Percentiles rank a stretch among this genome's conserved stretches.
phyloP scores from a whole-genome alignment of 768 basidiomycete genomes.

The Boletus tylopilopsis region DNA sequence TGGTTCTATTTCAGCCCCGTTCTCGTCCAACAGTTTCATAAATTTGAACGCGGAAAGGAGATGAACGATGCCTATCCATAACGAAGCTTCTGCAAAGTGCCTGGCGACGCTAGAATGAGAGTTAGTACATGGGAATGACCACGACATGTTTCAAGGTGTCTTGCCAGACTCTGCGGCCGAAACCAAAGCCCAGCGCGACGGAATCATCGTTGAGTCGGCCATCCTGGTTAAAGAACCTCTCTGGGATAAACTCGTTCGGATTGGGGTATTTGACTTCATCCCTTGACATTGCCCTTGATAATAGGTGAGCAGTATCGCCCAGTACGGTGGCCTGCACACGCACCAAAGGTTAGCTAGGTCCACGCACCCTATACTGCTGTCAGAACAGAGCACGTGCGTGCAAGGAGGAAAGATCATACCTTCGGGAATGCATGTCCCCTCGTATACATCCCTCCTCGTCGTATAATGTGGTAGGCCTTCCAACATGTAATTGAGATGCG shows the following conservation, averaged over 20 bases:
- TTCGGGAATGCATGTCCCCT: conserved; percentile 25
- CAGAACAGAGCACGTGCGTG: conserved; percentile 8
- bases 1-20: conserved; percentile 25
- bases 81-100: conserved; percentile 30
- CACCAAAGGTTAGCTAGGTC: conserved; percentile 32
- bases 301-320: conserved; percentile 5
- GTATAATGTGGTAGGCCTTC: conserved; percentile 30
- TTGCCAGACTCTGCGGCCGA: conserved; percentile 29
- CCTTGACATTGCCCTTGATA: conserved; percentile 28
- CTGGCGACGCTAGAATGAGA: conserved; percentile 24
- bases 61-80: conserved; percentile 31
- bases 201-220: conserved; percentile 25
- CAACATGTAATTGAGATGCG: not conserved
- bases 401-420: conserved; percentile 8
- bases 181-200: conserved; percentile 25
- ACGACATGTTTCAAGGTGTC: not conserved
- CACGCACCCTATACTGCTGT: conserved; percentile 22
- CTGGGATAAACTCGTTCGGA: conserved; percentile 25
- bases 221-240: conserved; percentile 25
- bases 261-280: conserved; percentile 26
- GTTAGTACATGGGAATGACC: not conserved
- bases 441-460: conserved; percentile 22
- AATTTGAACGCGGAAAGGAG: conserved; percentile 30
- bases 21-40: conserved; percentile 24
- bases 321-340: not conserved